Conservation (phyloP, 805 yeast genomes). For the Wickerhamomyces canadensis region DNA sequence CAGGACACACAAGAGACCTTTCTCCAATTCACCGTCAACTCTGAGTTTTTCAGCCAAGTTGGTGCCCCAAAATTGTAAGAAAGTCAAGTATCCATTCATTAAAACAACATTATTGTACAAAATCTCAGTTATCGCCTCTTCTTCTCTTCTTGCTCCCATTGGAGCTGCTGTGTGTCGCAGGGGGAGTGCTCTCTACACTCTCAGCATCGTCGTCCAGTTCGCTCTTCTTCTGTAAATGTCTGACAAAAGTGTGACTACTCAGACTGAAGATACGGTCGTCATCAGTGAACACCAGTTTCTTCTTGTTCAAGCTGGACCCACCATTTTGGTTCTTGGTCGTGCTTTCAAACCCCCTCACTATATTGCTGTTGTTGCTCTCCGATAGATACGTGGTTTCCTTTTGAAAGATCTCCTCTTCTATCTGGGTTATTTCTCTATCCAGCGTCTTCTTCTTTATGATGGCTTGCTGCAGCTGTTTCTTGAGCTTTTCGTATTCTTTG, state of each 20-base stretch:
- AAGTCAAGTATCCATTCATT: too few species aligned
- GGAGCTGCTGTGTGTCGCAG: neutral
- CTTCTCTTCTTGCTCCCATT: constrained; percentile 11
- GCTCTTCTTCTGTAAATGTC: constrained; percentile 48
- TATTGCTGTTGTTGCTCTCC: constrained; percentile 67
- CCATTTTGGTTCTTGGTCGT: constrained; percentile 47
- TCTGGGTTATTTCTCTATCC: constrained; percentile 53
- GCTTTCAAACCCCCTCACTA: constrained; percentile 87
- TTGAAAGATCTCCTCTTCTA: constrained; percentile 77
- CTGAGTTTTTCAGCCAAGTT: too few species aligned
- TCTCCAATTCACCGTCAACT: too few species aligned
- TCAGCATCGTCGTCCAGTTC: constrained; percentile 28
- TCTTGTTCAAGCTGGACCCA: constrained; percentile 24
- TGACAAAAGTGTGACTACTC: constrained; percentile 65
- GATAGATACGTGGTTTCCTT: constrained; percentile 74
- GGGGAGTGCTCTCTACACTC: constrained; percentile 19
- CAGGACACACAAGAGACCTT: too few species aligned
- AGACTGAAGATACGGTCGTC: constrained; percentile 78
- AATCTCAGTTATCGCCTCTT: constrained; percentile 7
- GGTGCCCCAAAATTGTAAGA: too few species aligned
- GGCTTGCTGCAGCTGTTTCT: constrained; percentile 59
- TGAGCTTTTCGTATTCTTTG: constrained; percentile 58
- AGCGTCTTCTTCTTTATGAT: constrained; percentile 55
- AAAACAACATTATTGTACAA: too few species aligned
- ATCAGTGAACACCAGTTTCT: constrained; percentile 52